Base-by-base conservation (phyloP, 1,139 yeast species). In the Lodderomyces theae region DNA sequence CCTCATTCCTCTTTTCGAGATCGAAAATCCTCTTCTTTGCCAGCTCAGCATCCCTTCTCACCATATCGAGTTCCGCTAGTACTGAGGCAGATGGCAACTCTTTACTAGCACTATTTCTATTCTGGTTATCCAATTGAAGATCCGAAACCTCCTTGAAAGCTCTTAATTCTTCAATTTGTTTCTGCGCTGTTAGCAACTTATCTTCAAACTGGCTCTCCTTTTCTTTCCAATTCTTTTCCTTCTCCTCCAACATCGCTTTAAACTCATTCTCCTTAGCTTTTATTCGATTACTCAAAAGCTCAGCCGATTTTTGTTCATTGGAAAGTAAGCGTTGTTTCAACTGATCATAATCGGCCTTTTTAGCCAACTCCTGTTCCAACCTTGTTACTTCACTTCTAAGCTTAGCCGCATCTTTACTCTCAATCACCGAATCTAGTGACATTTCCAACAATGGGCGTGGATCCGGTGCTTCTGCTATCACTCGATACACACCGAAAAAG, bases 381-480 rank as follows among this genome's bases (percentile, higher is more conserved):
- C 60, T 57, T 3, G 66, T 62, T 43, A 84, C 77, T 53, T 85
- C 87, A 17, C 65, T 64, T 46, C 73, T 70, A 39, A 85, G 61
- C 10, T 64, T 63, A 2, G 73, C 74, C 2, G 76, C 64, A 43
- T 86, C 89, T 11, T 77, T 69, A 1, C 76, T 70, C 26, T 77
- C 76, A 10, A 74, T 61, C n/a, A 85, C 81, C 2, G 87, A 77
- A 42, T 84, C 87, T 25, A 86, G 61, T 3, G 94, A 79, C 28
- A 79, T 74, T 52, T 86, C 88, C 43, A 90, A 65, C 36, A 90
- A 63, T 2, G 96, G 95, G 45, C 75, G 77, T 3, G 97, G 97
- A 62, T 92, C 97, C 0, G 97, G 97, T 0, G 95, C 92, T 56
- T 90, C 96, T 2, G 89, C 87, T 11, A 92, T 66, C 19, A 79